Base-by-base conservation (phyloP, 768 basidiomycete genomes). In the Suillus placidus region DNA sequence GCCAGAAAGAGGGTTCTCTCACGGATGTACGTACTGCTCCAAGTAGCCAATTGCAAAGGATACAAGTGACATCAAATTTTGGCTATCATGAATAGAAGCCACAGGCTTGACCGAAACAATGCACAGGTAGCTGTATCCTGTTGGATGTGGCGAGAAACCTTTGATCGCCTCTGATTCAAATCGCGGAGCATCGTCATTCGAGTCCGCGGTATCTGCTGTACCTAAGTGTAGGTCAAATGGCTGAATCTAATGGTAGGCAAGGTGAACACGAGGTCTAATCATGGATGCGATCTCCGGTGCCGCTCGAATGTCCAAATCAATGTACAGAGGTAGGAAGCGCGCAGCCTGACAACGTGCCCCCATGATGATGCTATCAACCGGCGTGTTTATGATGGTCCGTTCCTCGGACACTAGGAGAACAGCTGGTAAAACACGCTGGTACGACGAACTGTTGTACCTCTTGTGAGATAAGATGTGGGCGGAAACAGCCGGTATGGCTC, bases 11-110 rank as follows among this genome's bases (percentile, higher is more conserved):
- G 66, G 35, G 37, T 45, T 35, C 66, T 77, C 74, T 69, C 74
- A 76, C 72, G 72, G 35, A 69, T 49, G 62, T 64, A 69, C 72
- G 74, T 67, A 69, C 63, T 57, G 47, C 67, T 66, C 67, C 71
- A 68, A 64, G 69, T 43, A 62, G 68, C 71, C 64, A 66, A 56
- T 67, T 60, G 18, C 62, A 68, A 57, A 49, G 23, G 37, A 60
- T 66, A 63, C 62, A 63, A 63, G 66, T 69, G 8, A 30, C 65
- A 65, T 70, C 67, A 70, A 61, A 68, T 69, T 67, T 69, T 73
- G 66, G 49, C 43, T 34, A 43, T 55, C 60, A 62, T 64, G 40
- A 77, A 68, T 68, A 73, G 60, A 67, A 67, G 71, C 68, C 18
- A 42, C 9, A 26, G 26, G 26, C 14, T 69, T 64, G 64, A 64